Evolutionary conservation across 148 eudicot species (phyloP).

Genomic region (Rhododendron henanense): DNA sequence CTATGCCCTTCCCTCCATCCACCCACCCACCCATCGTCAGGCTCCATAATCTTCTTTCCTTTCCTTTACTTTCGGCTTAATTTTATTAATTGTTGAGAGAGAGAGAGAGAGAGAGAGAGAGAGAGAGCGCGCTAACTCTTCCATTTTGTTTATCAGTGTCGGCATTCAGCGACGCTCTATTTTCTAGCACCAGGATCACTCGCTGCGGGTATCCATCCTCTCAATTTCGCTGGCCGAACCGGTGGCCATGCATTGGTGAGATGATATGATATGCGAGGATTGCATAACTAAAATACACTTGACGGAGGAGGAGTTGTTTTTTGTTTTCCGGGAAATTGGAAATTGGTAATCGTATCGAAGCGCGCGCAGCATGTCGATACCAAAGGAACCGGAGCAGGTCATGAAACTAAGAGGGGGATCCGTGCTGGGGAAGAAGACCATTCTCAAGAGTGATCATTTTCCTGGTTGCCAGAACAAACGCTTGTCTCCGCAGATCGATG

Average conservation of each 20-base stretch:
- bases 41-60: neutral
- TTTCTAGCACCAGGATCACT: neutral
- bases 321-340: neutral
- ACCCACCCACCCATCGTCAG: neutral
- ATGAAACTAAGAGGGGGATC: constrained; percentile 84
- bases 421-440: constrained; percentile 87
- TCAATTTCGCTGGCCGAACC: neutral
- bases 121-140: neutral
- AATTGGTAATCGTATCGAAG: neutral
- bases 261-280: neutral
- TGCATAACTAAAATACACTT: neutral
- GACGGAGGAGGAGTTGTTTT: neutral
- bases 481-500: constrained; percentile 77
- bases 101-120: neutral
- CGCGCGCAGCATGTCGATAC: constrained; percentile 42
- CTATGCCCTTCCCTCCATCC: neutral
- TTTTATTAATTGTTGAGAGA: neutral
- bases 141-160: neutral
- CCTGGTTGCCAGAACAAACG: constrained; percentile 96
- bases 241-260: neutral
- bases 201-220: neutral
- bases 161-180: neutral
- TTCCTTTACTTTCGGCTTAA: neutral
- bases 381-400: constrained; percentile 72
- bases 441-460: constrained; percentile 95